Conservation (phyloP, 805 yeast species). For the Jamesozyma gamospora region DNA sequence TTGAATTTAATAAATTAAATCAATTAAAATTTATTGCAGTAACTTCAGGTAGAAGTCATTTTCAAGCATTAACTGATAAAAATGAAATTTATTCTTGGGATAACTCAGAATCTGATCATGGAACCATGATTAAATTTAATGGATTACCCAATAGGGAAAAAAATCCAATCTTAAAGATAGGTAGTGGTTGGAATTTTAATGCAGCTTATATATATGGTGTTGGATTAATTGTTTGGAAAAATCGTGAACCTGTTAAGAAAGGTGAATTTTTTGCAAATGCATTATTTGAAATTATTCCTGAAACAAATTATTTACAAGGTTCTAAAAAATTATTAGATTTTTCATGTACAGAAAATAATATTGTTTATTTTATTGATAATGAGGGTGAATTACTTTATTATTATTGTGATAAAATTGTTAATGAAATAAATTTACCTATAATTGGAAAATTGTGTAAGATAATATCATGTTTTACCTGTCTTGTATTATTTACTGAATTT, state of each 20-base stretch:
- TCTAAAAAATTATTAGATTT: slow-evolving; percentile 40
- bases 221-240: slow-evolving; percentile 54
- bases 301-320: slow-evolving; percentile 30
- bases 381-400: slow-evolving; percentile 35
- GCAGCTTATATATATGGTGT: slow-evolving; percentile 38
- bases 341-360: slow-evolving; percentile 38
- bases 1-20: slow-evolving; percentile 14
- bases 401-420: slow-evolving; percentile 19
- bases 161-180: slow-evolving; percentile 35
- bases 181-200: slow-evolving; percentile 61
- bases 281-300: slow-evolving; percentile 33
- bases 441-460: slow-evolving; percentile 38
- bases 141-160: slow-evolving; percentile 13
- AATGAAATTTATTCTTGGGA: slow-evolving; percentile 58
- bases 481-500: slow-evolving; percentile 47
- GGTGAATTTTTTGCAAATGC: slow-evolving; percentile 31
- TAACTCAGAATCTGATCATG: slow-evolving; percentile 31
- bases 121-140: slow-evolving; percentile 36
- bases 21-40: slow-evolving; percentile 36
- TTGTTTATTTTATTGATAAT: slow-evolving; percentile 39
- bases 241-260: slow-evolving; percentile 24
- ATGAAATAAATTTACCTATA: slow-evolving; percentile 7
- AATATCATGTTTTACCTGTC: slow-evolving; percentile 43
- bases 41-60: slow-evolving; percentile 55
- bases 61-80: slow-evolving; percentile 45